Conservation (phyloP, 177 flowering plant genomes). For the Vitis hybrid region DNA sequence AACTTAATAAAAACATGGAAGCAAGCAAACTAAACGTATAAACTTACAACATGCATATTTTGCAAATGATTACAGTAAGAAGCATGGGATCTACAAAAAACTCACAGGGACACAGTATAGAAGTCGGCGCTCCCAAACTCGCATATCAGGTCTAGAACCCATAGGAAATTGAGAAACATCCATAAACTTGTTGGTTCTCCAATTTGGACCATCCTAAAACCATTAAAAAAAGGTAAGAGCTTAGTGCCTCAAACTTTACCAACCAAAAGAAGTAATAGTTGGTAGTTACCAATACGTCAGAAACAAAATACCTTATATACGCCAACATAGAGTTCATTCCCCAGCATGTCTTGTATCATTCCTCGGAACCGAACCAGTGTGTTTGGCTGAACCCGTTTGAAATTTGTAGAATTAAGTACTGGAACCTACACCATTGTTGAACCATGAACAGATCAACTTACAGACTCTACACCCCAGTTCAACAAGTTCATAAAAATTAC, state of each 20-base stretch:
- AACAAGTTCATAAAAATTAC: slow-evolving; percentile 4
- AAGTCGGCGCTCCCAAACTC: slow-evolving; percentile 84
- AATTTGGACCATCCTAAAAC: slow-evolving; percentile 58
- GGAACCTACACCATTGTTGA: slow-evolving; percentile 53
- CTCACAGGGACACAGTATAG: slow-evolving; percentile 83
- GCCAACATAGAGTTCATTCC: slow-evolving; percentile 83
- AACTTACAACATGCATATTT: too few relatives aligned
- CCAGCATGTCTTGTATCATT: slow-evolving; percentile 96
- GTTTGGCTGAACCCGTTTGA: slow-evolving; percentile 54
- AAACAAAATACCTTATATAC: slow-evolving; percentile 67
- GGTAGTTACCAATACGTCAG: background rate
- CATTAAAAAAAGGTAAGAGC: background rate
- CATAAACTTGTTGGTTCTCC: slow-evolving; percentile 86
- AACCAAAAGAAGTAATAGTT: background rate
- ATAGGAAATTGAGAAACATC: slow-evolving; percentile 58
- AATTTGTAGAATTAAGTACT: slow-evolving; percentile 42
- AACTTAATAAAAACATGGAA: too few relatives aligned
- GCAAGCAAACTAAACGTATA: too few relatives aligned
- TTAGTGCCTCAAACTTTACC: background rate
- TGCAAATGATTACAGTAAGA: background rate
- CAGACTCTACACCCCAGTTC: background rate
- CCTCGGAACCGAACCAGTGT: slow-evolving; percentile 81
- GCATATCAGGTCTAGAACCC: slow-evolving; percentile 48
- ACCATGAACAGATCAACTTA: background rate
- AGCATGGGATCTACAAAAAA: slow-evolving; percentile 3